Evolutionary conservation across 495 filamentous ascomycete species (phyloP).

Genomic region (Penicillium pulvis): DNA sequence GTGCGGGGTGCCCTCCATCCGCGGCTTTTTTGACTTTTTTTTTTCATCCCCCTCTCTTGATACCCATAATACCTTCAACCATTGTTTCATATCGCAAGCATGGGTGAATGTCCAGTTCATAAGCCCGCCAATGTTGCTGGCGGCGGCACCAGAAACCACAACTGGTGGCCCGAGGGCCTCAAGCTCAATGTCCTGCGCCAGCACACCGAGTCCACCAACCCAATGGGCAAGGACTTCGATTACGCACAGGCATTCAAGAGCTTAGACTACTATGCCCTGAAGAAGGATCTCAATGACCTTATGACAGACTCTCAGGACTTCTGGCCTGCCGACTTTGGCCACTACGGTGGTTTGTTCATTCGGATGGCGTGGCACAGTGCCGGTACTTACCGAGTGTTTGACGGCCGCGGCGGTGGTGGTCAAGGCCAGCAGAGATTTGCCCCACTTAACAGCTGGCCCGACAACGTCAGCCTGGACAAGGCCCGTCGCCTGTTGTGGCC

Average conservation of each 20-base stretch:
- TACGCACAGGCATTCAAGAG: conserved; percentile 69
- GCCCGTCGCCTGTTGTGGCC: conserved; percentile 75
- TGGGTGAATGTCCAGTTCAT: conserved; percentile 54
- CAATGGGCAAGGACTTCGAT: conserved; percentile 61
- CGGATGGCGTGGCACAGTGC: conserved; percentile 79
- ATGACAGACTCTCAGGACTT: conserved; percentile 77
- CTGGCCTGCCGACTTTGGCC: conserved; percentile 78
- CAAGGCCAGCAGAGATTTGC: conserved; percentile 74
- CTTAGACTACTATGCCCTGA: conserved; percentile 68
- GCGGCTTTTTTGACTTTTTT: not conserved
- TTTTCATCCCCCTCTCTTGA: conserved; percentile 5
- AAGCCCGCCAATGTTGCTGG: conserved; percentile 56
- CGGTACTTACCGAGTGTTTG: conserved; percentile 70
- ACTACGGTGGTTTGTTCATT: conserved; percentile 76
- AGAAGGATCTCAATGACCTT: conserved; percentile 65
- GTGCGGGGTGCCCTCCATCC: conserved; percentile 19
- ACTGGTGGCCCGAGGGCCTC: conserved; percentile 72
- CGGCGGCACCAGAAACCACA: conserved; percentile 59
- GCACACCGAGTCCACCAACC: conserved; percentile 62
- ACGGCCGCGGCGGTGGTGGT: conserved; percentile 72
- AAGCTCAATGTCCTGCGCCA: conserved; percentile 72
- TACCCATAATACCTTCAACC: not conserved
- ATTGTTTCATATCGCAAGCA: conserved; percentile 10
- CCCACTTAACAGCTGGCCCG: conserved; percentile 78
- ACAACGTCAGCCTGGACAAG: conserved; percentile 77